Percentiles rank a stretch among this genome's conserved stretches.
These are phyloP conservation scores for Backusella mclennaniae DNA, from an alignment of 192 early-diverging fungal species.

Conservation along the genomic window DNA sequence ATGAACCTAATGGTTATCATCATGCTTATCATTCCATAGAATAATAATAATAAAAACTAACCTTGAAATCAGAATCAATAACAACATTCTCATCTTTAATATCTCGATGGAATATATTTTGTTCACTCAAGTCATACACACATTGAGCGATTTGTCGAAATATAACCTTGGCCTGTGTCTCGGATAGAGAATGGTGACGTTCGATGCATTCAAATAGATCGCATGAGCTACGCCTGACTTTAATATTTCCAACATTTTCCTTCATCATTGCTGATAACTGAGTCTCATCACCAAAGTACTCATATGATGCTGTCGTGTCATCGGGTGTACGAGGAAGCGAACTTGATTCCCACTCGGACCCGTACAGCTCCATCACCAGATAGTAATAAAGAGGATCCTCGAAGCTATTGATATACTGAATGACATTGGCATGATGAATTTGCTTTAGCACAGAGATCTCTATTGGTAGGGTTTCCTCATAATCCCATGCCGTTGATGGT, in stretches of 20 bases:
- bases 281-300: background rate
- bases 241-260: background rate
- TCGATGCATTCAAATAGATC: conserved; percentile 83
- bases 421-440: conserved; percentile 59
- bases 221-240: conserved; percentile 51
- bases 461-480: conserved; percentile 46
- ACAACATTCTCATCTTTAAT: conserved; percentile 77
- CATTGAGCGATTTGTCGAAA: conserved; percentile 68
- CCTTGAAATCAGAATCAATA: conserved; percentile 34
- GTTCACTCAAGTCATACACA: conserved; percentile 58
- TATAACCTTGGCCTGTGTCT: conserved; percentile 59
- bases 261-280: background rate
- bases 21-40: too few species aligned
- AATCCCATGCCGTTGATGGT: conserved; percentile 5
- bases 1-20: background rate
- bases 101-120: conserved; percentile 73
- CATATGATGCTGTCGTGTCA: background rate
- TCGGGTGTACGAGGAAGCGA: background rate
- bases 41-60: background rate
- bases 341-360: conserved; percentile 14
- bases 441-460: conserved; percentile 49
- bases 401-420: conserved; percentile 52
- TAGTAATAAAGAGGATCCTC: conserved; percentile 47
- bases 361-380: conserved; percentile 57
- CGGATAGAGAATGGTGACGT: conserved; percentile 56